phyloP scores from a whole-genome alignment of 1,284 basidiomycete genomes.

The Abortiporus biennis region DNA sequence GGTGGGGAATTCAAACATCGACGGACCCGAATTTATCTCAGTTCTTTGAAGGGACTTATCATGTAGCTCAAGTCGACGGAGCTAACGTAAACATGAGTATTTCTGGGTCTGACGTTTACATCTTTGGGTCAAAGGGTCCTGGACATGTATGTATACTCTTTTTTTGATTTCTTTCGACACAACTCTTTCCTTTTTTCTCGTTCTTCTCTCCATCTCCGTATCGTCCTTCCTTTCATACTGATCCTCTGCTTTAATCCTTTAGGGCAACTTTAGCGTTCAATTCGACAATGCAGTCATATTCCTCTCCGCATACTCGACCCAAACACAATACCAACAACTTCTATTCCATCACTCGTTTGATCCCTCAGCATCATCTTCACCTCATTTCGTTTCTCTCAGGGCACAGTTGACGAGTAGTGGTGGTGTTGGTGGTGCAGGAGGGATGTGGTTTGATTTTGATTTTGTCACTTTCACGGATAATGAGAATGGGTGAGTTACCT shows the following conservation, averaged over 20 bases:
- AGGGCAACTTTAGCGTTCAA: constrained; percentile 7
- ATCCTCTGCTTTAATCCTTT: background rate
- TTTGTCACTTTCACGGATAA: constrained; percentile 7
- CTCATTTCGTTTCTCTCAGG: constrained; percentile 10
- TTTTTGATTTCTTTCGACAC: background rate
- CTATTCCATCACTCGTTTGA: constrained; percentile 4
- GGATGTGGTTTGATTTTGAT: constrained; percentile 10
- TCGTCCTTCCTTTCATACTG: background rate
- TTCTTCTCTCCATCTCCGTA: too few species aligned
- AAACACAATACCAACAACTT: constrained; percentile 6
- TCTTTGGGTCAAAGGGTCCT: constrained; percentile 4
- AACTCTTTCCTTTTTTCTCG: too few species aligned
- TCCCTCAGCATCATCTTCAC: background rate
- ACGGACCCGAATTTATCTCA: constrained; percentile 14
- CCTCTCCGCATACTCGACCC: constrained; percentile 5
- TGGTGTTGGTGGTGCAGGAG: too few species aligned
- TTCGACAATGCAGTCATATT: constrained; percentile 5
- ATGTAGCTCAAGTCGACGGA: constrained; percentile 19
- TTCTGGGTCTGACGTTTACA: background rate
- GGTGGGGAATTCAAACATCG: constrained; percentile 20
- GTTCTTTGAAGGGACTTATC: constrained; percentile 25
- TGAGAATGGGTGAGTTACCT: too few species aligned
- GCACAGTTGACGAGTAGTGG: background rate
- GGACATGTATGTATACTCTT: constrained; percentile 1
- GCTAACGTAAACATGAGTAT: constrained; percentile 15